phyloP scores from a whole-genome alignment of 768 basidiomycete genomes.

The Psilocybe tampanensis region DNA sequence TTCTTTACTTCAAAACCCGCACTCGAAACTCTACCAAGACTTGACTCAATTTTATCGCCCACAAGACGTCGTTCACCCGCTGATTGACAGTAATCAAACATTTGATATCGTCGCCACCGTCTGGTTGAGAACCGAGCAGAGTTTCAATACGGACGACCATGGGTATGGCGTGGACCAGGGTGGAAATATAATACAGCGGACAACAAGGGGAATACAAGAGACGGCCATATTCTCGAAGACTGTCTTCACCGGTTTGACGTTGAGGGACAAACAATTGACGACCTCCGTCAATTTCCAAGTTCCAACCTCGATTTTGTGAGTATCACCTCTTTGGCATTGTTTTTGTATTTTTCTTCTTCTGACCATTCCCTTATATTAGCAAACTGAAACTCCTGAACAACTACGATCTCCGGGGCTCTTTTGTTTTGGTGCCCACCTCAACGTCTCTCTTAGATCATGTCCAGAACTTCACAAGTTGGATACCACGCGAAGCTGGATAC shows the following conservation, averaged over 20 bases:
- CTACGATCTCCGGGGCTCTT: conserved; percentile 38
- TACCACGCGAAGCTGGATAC: conserved; percentile 21
- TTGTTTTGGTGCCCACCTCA: conserved; percentile 33
- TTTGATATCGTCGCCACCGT: conserved; percentile 23
- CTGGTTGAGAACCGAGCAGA: conserved; percentile 10
- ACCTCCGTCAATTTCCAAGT: conserved; percentile 29
- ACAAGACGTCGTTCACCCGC: conserved; percentile 16
- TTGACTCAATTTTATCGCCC: conserved; percentile 2
- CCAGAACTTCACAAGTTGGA: conserved; percentile 34
- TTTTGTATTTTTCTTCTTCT: neutral
- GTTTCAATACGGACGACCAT: too few relatives aligned
- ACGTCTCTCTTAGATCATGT: conserved; percentile 34
- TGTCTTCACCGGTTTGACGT: conserved; percentile 28
- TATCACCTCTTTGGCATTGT: neutral
- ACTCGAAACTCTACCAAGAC: conserved; percentile 5
- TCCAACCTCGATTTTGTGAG: conserved; percentile 35
- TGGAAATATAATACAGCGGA: neutral
- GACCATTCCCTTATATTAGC: too few relatives aligned
- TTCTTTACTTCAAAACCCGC: neutral
- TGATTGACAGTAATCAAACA: conserved; percentile 15
- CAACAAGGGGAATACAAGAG: conserved; percentile 1
- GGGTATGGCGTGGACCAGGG: neutral
- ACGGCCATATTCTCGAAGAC: conserved; percentile 28
- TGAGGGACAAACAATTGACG: conserved; percentile 26
- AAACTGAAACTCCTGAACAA: conserved; percentile 22